Conservation (phyloP, 805 yeast species). For the Spencermartinsiella europaea region DNA sequence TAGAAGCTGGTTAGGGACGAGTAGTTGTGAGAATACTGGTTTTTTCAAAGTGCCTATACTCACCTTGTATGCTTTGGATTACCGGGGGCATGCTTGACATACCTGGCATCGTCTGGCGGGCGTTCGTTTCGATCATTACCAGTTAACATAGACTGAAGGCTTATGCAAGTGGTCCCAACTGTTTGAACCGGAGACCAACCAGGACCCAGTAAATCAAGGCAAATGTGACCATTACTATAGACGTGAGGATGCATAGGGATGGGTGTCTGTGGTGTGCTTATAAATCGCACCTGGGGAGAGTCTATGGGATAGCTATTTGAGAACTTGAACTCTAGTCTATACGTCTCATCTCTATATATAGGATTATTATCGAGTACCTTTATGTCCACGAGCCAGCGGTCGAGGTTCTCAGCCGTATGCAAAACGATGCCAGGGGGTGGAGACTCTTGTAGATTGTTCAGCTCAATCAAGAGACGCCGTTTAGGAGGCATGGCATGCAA, state of each 20-base stretch:
- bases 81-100: constrained; percentile 48
- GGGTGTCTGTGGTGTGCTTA: constrained; percentile 24
- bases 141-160: constrained; percentile 60
- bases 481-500: constrained; percentile 3
- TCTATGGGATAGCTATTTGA: constrained; percentile 50
- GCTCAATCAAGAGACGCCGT: constrained; percentile 17
- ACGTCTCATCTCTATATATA: constrained; percentile 36
- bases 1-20: constrained; percentile 38
- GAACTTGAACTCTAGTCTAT: constrained; percentile 41
- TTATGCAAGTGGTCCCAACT: constrained; percentile 35
- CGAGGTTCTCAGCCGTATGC: constrained; percentile 31
- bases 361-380: constrained; percentile 32
- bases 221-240: constrained; percentile 74
- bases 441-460: constrained; percentile 6
- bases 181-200: constrained; percentile 66
- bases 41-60: no score
- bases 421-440: constrained; percentile 28
- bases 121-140: constrained; percentile 42
- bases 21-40: no score
- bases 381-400: constrained; percentile 37
- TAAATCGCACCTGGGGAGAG: constrained; percentile 53
- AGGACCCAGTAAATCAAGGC: constrained; percentile 56
- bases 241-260: constrained; percentile 73
- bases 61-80: constrained; percentile 45
- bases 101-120: constrained; percentile 53